Conservation (phyloP, 2,329 filamentous ascomycete species). For the Aureobasidium sp. region DNA sequence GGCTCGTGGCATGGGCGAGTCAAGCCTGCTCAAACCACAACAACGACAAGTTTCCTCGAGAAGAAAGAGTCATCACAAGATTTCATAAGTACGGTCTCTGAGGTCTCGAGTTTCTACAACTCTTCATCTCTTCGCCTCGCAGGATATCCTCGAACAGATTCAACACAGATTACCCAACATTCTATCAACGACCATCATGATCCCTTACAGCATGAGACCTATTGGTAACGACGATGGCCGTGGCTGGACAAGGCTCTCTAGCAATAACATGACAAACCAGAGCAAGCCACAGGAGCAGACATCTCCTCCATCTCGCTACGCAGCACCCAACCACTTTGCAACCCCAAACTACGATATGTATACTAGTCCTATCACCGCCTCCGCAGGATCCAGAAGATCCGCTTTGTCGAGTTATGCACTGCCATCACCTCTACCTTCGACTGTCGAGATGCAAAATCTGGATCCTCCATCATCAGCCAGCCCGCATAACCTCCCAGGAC, state of each 20-base stretch:
- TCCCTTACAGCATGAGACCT: neutral
- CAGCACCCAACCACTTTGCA: neutral
- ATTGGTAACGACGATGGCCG: neutral
- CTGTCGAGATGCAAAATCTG: neutral
- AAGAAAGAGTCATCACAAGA: neutral
- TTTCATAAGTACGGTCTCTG: neutral
- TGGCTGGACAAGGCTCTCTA: neutral
- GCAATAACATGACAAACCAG: neutral
- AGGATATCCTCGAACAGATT: neutral
- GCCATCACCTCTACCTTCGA: neutral
- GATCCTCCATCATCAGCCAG: neutral
- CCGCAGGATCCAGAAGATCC: neutral
- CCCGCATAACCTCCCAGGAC: neutral
- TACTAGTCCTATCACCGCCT: neutral
- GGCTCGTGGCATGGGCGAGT: neutral
- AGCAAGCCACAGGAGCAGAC: neutral
- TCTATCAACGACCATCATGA: neutral
- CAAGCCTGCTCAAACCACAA: neutral
- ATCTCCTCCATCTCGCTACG: neutral
- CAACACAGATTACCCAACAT: neutral
- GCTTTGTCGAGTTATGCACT: neutral
- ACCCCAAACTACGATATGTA: neutral
- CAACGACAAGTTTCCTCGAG: neutral
- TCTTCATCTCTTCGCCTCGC: neutral
- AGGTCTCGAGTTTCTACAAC: neutral